These are phyloP conservation scores for Micractinium conductrix DNA, from an alignment of 139 green algal genomes.

Conservation along the genomic window DNA sequence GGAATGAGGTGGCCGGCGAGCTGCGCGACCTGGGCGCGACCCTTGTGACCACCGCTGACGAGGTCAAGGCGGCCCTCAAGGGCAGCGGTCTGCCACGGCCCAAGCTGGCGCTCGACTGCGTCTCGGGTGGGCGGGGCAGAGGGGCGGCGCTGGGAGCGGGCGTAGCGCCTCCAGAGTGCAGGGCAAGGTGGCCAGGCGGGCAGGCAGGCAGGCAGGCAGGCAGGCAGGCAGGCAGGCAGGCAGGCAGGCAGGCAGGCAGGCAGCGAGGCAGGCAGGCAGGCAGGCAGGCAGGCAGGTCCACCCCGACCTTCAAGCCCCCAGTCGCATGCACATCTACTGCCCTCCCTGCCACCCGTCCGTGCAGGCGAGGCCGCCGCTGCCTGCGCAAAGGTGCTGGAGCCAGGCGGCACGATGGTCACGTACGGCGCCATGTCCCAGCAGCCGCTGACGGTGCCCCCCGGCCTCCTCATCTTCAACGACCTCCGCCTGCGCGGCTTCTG, in stretches of 20 bases:
- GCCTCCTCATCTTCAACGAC: slow-evolving; percentile 92
- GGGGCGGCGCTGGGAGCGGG: too few species aligned
- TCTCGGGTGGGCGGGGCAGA: slow-evolving; percentile 63
- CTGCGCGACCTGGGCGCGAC: slow-evolving; percentile 70
- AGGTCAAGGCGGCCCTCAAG: slow-evolving; percentile 53
- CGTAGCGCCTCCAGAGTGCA: too few species aligned
- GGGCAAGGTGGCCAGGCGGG: too few species aligned
- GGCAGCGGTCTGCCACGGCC: slow-evolving; percentile 50
- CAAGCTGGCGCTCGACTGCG: slow-evolving; percentile 81
- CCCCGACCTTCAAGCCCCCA: too few species aligned
- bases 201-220: too few species aligned
- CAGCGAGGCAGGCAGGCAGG: too few species aligned
- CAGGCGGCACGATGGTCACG: slow-evolving; percentile 79
- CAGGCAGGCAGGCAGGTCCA: too few species aligned
- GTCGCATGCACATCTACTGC: too few species aligned
- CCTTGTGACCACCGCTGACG: slow-evolving; percentile 70
- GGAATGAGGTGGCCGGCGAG: slow-evolving; percentile 55
- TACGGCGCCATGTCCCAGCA: slow-evolving; percentile 91
- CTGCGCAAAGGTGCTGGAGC: slow-evolving; percentile 7
- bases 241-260: too few species aligned
- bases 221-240: too few species aligned
- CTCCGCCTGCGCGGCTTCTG: slow-evolving; percentile 82
- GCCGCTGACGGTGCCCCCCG: slow-evolving; percentile 74
- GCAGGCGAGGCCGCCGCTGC: background rate
- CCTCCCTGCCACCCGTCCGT: too few species aligned